These are phyloP conservation scores for Hortiboletus flavorubellus DNA, from an alignment of 768 basidiomycete species.

Conservation along the genomic window DNA sequence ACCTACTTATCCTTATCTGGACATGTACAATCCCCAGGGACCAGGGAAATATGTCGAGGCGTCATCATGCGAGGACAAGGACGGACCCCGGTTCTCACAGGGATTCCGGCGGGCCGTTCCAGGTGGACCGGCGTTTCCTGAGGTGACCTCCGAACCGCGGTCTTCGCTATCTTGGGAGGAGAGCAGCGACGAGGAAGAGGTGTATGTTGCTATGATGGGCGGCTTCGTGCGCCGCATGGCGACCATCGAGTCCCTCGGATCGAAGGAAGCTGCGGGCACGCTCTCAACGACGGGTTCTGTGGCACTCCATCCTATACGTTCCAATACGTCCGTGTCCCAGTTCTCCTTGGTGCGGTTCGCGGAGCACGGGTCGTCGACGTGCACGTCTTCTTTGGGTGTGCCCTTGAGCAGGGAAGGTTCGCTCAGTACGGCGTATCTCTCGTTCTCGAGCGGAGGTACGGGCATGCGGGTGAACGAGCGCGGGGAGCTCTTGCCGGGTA, in stretches of 20 bases:
- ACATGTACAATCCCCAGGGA: conserved; percentile 27
- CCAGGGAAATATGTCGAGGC: background rate
- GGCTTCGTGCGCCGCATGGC: conserved; percentile 71
- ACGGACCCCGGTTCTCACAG: background rate
- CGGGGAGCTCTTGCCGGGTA: too few species aligned
- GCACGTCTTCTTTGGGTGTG: too few species aligned
- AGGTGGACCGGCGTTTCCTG: conserved; percentile 1
- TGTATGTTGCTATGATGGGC: conserved; percentile 57
- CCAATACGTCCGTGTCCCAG: too few species aligned
- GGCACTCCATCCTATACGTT: too few species aligned
- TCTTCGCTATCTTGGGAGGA: conserved; percentile 6
- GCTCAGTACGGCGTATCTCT: too few species aligned
- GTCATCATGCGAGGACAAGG: conserved; percentile 2
- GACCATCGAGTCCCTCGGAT: conserved; percentile 76
- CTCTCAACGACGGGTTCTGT: too few species aligned
- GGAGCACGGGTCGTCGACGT: too few species aligned
- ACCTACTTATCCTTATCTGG: conserved; percentile 31
- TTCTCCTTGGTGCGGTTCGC: too few species aligned
- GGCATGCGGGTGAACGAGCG: too few species aligned
- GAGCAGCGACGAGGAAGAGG: conserved; percentile 26
- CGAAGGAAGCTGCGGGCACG: too few species aligned
- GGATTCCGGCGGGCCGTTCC: background rate
- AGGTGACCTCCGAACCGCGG: conserved; percentile 16
- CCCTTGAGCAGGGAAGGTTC: too few species aligned
- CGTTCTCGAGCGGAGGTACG: too few species aligned